These are phyloP conservation scores for Aspergillus sp. DNA, from an alignment of 2,329 filamentous ascomycete species.

Conservation along the genomic window DNA sequence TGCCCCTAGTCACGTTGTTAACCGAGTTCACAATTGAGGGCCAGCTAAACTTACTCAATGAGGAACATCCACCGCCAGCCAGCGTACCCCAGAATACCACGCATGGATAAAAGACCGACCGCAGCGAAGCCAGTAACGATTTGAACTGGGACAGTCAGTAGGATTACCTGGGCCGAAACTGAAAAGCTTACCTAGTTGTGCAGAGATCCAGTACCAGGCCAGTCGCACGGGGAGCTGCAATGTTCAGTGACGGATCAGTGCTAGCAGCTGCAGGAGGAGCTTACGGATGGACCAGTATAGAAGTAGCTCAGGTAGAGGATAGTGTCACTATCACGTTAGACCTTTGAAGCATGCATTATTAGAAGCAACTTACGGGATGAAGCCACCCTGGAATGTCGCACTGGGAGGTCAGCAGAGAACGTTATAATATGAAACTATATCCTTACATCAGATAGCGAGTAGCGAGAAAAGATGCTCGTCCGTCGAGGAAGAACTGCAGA, in stretches of 20 bases:
- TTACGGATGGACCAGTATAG: constrained; percentile 61
- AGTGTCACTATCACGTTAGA: too few relatives aligned
- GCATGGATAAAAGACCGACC: constrained; percentile 36
- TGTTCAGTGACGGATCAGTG: too few relatives aligned
- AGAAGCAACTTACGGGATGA: constrained; percentile 59
- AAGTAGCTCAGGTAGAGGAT: constrained; percentile 66
- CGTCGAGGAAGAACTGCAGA: constrained; percentile 48
- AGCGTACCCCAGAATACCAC: constrained; percentile 27
- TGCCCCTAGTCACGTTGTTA: neutral
- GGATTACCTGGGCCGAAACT: too few relatives aligned
- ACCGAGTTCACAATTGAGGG: neutral
- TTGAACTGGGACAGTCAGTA: neutral
- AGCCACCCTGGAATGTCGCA: constrained; percentile 47
- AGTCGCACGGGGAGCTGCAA: constrained; percentile 1
- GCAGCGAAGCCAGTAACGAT: constrained; percentile 18
- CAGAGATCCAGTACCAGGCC: constrained; percentile 1
- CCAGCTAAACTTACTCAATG: constrained; percentile 53
- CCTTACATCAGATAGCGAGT: constrained; percentile 19
- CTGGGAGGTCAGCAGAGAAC: neutral
- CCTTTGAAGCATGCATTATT: too few relatives aligned
- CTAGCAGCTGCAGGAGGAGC: constrained; percentile 45
- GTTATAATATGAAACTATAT: neutral
- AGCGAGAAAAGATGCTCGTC: constrained; percentile 38
- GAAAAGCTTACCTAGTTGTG: neutral
- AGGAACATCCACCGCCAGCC: constrained; percentile 56